phyloP scores from a whole-genome alignment of 164 flowering plant genomes.

The Santalum album region DNA sequence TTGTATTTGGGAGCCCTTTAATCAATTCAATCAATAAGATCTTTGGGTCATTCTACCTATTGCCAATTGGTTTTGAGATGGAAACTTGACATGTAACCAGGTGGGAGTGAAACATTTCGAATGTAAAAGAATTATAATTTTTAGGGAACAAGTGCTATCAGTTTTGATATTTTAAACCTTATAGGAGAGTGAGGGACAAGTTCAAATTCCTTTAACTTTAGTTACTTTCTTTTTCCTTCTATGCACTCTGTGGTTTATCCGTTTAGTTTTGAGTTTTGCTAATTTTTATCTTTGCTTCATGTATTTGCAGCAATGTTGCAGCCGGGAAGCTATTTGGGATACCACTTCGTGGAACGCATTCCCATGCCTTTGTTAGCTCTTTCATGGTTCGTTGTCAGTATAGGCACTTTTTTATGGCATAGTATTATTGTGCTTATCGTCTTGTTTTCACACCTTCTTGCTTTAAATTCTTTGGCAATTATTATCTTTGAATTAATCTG shows the following conservation, averaged over 20 bases:
- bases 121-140: neutral
- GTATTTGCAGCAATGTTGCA: slow-evolving; percentile 69
- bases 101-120: neutral
- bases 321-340: slow-evolving; percentile 95
- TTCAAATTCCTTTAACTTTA: neutral
- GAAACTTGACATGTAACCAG: neutral
- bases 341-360: slow-evolving; percentile 97
- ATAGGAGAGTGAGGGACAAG: neutral
- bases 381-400: slow-evolving; percentile 57
- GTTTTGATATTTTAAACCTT: neutral
- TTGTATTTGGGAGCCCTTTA: no score
- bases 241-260: neutral
- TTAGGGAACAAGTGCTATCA: no score
- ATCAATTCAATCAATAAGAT: no score
- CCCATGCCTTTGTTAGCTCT: slow-evolving; percentile 99
- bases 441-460: neutral
- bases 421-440: neutral
- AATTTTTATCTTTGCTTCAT: neutral
- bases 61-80: no score
- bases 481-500: neutral
- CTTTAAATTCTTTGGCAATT: neutral
- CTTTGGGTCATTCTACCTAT: no score
- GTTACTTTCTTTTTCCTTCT: neutral
- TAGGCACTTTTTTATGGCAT: neutral
- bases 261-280: neutral